Evolutionary conservation across 495 filamentous ascomycete genomes (phyloP).

Genomic region (Lasiosphaeriaceae sp.): DNA sequence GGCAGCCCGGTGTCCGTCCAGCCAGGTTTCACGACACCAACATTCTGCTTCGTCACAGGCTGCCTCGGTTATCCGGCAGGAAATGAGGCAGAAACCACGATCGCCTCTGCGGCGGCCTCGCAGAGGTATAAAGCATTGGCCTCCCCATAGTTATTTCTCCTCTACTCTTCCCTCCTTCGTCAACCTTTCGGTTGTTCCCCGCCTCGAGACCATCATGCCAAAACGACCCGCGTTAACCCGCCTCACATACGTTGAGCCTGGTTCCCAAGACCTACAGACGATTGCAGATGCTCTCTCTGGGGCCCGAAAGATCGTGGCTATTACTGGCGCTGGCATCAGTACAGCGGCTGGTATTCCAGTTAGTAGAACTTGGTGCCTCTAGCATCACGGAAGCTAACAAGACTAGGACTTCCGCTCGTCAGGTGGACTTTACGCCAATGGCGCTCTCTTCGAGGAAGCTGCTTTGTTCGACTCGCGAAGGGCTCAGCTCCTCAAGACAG

Average conservation of each 20-base stretch:
- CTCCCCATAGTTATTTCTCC: background rate
- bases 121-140: slow-evolving; percentile 1
- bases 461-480: background rate
- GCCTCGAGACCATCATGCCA: background rate
- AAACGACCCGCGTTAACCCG: background rate
- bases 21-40: too few species aligned
- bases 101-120: background rate
- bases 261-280: slow-evolving; percentile 32
- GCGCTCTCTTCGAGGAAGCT: background rate
- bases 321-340: slow-evolving; percentile 48
- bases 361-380: background rate
- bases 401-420: background rate
- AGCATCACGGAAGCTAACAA: background rate
- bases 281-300: slow-evolving; percentile 46
- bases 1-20: background rate
- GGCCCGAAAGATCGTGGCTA: slow-evolving; percentile 45
- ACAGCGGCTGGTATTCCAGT: background rate
- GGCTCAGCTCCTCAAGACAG: background rate
- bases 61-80: background rate
- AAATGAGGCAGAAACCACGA: background rate
- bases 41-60: background rate
- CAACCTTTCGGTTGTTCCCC: background rate
- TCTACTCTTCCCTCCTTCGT: background rate
- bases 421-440: background rate
- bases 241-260: slow-evolving; percentile 1